Percentiles rank a stretch among this genome's conserved stretches.
Evolutionary conservation across 306 rosid genomes (phyloP).

Genomic region (Delonix regia): DNA sequence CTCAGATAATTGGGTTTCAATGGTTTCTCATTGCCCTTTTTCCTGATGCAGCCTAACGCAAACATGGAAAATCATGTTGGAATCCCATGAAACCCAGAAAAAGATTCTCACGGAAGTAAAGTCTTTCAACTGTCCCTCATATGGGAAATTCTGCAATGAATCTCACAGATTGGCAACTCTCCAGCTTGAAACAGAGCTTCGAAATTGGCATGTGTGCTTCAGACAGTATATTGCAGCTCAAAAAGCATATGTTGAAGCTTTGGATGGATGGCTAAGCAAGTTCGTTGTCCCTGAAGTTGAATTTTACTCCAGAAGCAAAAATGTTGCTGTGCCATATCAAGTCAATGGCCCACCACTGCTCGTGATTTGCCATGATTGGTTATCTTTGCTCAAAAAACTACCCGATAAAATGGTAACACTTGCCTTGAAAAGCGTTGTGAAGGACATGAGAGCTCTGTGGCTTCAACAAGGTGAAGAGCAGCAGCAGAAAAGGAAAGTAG

Average conservation of each 20-base stretch:
- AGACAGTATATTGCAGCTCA: conserved; percentile 73
- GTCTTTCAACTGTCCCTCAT: conserved; percentile 60
- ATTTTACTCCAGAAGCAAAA: conserved; percentile 66
- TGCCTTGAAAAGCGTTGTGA: conserved; percentile 64
- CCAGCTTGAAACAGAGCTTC: conserved; percentile 81
- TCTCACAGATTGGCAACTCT: conserved; percentile 78
- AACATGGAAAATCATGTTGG: conserved; percentile 86
- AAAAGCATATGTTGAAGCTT: conserved; percentile 79
- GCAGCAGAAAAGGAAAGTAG: conserved; percentile 86
- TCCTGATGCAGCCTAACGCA: conserved; percentile 73
- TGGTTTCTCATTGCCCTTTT: conserved; percentile 43
- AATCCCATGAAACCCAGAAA: conserved; percentile 88
- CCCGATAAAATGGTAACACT: conserved; percentile 66
- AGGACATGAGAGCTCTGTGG: conserved; percentile 73
- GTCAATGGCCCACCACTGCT: conserved; percentile 78
- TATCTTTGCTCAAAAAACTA: conserved; percentile 66
- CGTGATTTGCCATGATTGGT: conserved; percentile 75
- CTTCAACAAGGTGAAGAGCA: conserved; percentile 81
- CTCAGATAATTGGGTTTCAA: conserved; percentile 34
- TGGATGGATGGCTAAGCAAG: conserved; percentile 87
- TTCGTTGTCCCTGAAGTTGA: conserved; percentile 79
- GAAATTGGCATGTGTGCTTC: conserved; percentile 76
- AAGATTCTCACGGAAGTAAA: conserved; percentile 80
- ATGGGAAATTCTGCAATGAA: conserved; percentile 72
- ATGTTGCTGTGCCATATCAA: conserved; percentile 47